A percentile compares a stretch with the other conserved stretches of the same genome.
Conservation (phyloP, 257 asterid genomes). For the Thymus mandschuricus region DNA sequence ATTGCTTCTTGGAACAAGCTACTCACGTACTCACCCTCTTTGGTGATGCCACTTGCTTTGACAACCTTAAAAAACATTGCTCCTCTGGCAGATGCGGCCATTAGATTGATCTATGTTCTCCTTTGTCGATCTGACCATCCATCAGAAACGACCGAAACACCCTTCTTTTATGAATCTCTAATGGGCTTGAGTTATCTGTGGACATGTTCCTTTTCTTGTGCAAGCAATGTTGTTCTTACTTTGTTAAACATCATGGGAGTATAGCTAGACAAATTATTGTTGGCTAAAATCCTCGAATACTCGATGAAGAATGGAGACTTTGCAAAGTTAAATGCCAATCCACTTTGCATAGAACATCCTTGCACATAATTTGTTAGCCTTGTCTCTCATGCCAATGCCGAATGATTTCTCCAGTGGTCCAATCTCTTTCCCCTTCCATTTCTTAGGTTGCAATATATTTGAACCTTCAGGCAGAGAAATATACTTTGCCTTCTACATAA, state of each 20-base stretch:
- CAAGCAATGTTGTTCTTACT: background rate
- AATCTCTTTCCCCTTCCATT: background rate
- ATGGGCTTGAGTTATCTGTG: background rate
- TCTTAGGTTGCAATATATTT: background rate
- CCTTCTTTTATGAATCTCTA: constrained; percentile 1
- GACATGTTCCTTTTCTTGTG: background rate
- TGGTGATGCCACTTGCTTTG: background rate
- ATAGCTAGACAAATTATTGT: background rate
- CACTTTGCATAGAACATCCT: background rate
- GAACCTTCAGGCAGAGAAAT: background rate
- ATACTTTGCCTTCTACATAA: too few relatives aligned
- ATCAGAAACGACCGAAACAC: background rate
- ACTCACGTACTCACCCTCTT: background rate
- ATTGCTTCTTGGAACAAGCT: background rate
- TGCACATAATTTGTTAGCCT: background rate
- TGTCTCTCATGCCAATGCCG: background rate
- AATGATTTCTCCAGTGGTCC: constrained; percentile 9
- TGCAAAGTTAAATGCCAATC: background rate
- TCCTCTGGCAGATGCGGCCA: background rate
- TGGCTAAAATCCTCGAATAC: background rate
- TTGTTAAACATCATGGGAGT: background rate
- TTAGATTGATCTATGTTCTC: background rate
- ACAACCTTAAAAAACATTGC: background rate
- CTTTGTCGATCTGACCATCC: background rate
- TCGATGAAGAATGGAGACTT: background rate